phyloP scores from a whole-genome alignment of 1,139 yeast genomes.

The Hyphopichia wangnamkhiaoensis region DNA sequence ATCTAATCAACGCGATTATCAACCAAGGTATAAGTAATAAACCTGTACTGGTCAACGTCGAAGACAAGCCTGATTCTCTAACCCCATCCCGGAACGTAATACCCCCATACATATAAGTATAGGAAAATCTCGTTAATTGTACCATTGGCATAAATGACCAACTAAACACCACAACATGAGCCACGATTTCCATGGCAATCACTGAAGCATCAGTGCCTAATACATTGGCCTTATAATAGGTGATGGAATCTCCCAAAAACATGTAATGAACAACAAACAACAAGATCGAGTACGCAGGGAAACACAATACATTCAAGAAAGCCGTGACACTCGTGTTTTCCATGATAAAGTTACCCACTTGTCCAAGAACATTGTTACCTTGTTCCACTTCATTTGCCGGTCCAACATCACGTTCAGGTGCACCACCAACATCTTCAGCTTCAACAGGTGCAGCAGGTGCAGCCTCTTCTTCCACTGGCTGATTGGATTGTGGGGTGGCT shows the following conservation, averaged over 20 bases:
- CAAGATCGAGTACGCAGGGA: too few relatives aligned
- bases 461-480: constrained; percentile 10
- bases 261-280: too few relatives aligned
- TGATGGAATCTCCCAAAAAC: too few relatives aligned
- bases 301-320: too few relatives aligned
- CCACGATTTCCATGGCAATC: not conserved
- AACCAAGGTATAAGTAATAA: too few relatives aligned
- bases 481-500: not conserved
- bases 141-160: constrained; percentile 1
- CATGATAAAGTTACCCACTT: not conserved
- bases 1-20: too few relatives aligned
- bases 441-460: constrained; percentile 5
- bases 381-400: constrained; percentile 5
- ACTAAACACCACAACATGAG: not conserved
- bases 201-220: not conserved
- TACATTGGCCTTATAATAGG: not conserved
- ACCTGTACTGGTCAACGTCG: too few relatives aligned
- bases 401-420: constrained; percentile 7
- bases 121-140: not conserved
- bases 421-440: constrained; percentile 6
- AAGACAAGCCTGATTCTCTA: too few relatives aligned
- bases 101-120: too few relatives aligned
- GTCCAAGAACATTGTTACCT: not conserved
- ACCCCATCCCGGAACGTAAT: too few relatives aligned
- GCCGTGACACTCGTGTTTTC: too few relatives aligned